Base-by-base conservation (phyloP, 2,329 filamentous ascomycete genomes). In the Phyllosticta citribraziliensis region DNA sequence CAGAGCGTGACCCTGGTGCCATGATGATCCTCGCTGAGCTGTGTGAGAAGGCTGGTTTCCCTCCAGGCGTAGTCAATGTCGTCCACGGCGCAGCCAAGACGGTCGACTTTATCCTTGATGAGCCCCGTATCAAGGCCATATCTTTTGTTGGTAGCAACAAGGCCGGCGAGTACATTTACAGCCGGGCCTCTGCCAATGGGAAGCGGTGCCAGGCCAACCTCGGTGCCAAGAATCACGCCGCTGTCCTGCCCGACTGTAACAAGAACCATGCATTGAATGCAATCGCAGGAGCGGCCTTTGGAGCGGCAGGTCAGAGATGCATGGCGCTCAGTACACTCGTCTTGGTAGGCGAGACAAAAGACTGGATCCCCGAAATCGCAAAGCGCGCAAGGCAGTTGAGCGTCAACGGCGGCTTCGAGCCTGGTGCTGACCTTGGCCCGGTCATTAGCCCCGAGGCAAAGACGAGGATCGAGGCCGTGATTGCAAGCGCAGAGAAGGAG, bases 191-290 rank as follows among this genome's bases (percentile, higher is more conserved):
- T 1, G 89, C 88, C 70, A 91, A 93, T 69, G 89, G 90, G 70
- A 94, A 94, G 82, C 87, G 89, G 69, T 88, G 92, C 33, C 90
- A 94, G 78, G 89, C 89, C 73, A 94, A 94, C 76, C 78, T 94
- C 64, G 90, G 89, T 51, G 89, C 89, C 66, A 94, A 94, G 83
- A 94, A 94, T 80, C 89, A 94, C 74, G 89, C 89, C 27, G 88
- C 88, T 58, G 86, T 94, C 30, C 82, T 93, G 64, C 89, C 89
- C 19, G 89, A 94, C 78, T 88, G 86, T 79, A 92, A 94, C 80
- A 93, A 91, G 83, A 92, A 94, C 79, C 88, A 92, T 69, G 89
- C 91, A 66, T 78, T 94, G 69, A 94, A 93, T 77, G 87, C 88
- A 52, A 89, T 94, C 65, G 84, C 89, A 4, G 90, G 89, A 65